Conservation (phyloP, 371 early-diverging fungal genomes). For the Apophysomyces ossiformis region DNA sequence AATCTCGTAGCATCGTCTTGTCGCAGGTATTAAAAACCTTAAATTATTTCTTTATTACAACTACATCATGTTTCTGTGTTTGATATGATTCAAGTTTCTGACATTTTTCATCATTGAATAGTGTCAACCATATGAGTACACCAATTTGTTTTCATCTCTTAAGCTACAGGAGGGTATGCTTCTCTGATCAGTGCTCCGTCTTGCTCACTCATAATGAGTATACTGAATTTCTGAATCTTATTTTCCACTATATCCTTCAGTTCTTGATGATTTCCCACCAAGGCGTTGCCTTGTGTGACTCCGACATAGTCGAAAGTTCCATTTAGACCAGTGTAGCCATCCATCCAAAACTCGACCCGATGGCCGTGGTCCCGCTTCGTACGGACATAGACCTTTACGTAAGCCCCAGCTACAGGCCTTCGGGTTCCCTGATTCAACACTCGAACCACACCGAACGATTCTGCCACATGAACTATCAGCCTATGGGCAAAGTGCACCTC, state of each 20-base stretch:
- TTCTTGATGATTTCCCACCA: constrained; percentile 24
- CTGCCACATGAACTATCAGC: constrained; percentile 50
- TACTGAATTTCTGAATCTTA: constrained; percentile 38
- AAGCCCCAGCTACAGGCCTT: constrained; percentile 55
- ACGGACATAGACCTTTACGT: constrained; percentile 65
- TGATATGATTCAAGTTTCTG: too few relatives aligned
- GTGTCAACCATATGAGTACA: neutral
- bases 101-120: neutral
- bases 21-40: too few relatives aligned
- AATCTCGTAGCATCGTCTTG: too few relatives aligned
- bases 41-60: too few relatives aligned
- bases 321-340: constrained; percentile 65
- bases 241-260: constrained; percentile 20
- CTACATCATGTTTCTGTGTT: too few relatives aligned
- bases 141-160: neutral
- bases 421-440: constrained; percentile 40
- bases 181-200: constrained; percentile 49
- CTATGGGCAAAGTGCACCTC: constrained; percentile 53
- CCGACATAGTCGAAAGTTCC: constrained; percentile 65
- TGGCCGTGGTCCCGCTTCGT: constrained; percentile 28
- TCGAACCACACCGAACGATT: constrained; percentile 53
- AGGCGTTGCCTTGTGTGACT: constrained; percentile 49
- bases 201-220: constrained; percentile 33
- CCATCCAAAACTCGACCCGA: constrained; percentile 60
- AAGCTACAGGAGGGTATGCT: constrained; percentile 34